Percentiles rank a stretch among this genome's conserved stretches.
phyloP scores from a whole-genome alignment of 192 early-diverging fungal species.

The Chytriomyces hyalinus region DNA sequence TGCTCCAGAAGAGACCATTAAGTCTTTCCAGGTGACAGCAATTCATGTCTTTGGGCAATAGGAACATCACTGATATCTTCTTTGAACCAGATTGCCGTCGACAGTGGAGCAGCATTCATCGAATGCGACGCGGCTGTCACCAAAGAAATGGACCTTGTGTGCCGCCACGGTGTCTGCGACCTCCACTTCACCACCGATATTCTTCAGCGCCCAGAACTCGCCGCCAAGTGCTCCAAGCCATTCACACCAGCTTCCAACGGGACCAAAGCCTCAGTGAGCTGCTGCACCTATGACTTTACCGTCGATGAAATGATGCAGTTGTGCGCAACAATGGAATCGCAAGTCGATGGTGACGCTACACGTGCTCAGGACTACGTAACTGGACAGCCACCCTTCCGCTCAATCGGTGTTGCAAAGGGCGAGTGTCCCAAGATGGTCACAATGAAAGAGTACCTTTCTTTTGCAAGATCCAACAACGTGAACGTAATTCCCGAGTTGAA shows the following conservation, averaged over 20 bases:
- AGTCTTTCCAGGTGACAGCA: slow-evolving; percentile 5
- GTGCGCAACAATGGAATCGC: slow-evolving; percentile 28
- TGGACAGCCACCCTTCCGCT: slow-evolving; percentile 17
- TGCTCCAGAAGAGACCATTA: slow-evolving; percentile 27
- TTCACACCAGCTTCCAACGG: slow-evolving; percentile 26
- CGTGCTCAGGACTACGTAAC: slow-evolving; percentile 3
- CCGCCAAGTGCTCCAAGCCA: slow-evolving; percentile 24
- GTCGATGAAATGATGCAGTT: slow-evolving; percentile 13
- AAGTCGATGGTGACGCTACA: slow-evolving; percentile 9
- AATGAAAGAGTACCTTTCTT: slow-evolving; percentile 20
- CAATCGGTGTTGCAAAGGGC: slow-evolving; percentile 12
- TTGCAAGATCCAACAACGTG: slow-evolving; percentile 10
- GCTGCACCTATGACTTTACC: slow-evolving; percentile 36
- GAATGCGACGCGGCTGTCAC: slow-evolving; percentile 35
- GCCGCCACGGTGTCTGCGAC: slow-evolving; percentile 31
- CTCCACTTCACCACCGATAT: slow-evolving; percentile 34
- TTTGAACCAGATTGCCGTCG: slow-evolving; percentile 7
- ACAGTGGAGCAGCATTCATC: slow-evolving; percentile 20
- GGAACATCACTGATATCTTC: not conserved
- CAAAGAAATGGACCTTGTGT: slow-evolving; percentile 26
- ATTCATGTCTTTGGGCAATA: not conserved
- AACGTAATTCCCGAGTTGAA: slow-evolving; percentile 35
- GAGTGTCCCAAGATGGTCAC: slow-evolving; percentile 26
- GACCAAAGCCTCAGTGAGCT: slow-evolving; percentile 5
- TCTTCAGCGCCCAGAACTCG: slow-evolving; percentile 16